Evolutionary conservation across 2,329 filamentous ascomycete genomes (phyloP).

Genomic region (Tolypocladium album): DNA sequence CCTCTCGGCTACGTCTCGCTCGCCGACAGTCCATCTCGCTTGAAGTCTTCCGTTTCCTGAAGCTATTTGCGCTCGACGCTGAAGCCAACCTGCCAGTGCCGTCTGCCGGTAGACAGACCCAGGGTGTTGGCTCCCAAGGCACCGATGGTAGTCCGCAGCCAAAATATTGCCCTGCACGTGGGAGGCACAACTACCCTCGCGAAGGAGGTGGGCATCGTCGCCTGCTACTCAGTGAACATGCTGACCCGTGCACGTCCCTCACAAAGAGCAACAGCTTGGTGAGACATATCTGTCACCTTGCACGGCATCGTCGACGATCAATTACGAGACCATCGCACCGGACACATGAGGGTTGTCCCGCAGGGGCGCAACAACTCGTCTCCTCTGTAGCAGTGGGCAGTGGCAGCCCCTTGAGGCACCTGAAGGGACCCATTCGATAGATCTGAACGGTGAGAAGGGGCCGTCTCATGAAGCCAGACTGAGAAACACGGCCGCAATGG

Average conservation of each 20-base stretch:
- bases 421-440: background rate
- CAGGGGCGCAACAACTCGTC: background rate
- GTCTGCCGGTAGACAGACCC: background rate
- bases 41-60: background rate
- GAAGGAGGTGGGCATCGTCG: too few relatives aligned
- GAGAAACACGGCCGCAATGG: constrained; percentile 57
- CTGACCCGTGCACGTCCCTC: background rate
- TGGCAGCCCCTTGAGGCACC: background rate
- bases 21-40: background rate
- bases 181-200: too few relatives aligned
- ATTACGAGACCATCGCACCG: background rate
- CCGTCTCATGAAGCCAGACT: constrained; percentile 28
- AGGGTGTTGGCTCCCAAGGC: too few relatives aligned
- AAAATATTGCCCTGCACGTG: background rate
- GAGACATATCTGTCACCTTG: background rate
- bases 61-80: background rate
- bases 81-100: background rate
- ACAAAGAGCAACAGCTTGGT: background rate
- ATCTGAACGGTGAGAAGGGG: background rate
- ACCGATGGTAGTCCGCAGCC: background rate
- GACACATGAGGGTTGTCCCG: background rate
- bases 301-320: background rate
- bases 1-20: background rate
- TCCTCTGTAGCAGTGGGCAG: background rate
- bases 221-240: background rate